A percentile compares a stretch with the other conserved stretches of the same genome.
Evolutionary conservation across 2,329 filamentous ascomycete species (phyloP).

Genomic region (Sordariomycetes sp.): DNA sequence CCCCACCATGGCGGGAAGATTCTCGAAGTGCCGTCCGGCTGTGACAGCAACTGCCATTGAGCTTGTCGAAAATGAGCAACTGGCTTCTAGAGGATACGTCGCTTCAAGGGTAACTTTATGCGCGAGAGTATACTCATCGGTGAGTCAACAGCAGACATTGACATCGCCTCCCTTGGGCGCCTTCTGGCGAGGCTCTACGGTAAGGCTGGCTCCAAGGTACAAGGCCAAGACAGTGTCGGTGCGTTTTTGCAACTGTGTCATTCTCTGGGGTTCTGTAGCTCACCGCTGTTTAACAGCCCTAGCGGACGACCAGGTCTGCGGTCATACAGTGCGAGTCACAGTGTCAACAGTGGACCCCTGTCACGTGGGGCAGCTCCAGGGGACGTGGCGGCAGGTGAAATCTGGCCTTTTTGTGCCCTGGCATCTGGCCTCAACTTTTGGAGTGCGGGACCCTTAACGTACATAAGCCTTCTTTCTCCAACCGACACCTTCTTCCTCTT

Average conservation of each 20-base stretch:
- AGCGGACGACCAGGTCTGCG: background rate
- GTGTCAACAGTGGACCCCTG: slow-evolving; percentile 10
- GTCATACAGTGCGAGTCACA: slow-evolving; percentile 10
- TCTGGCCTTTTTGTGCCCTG: slow-evolving; percentile 38
- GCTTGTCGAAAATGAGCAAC: background rate
- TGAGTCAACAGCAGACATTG: no score
- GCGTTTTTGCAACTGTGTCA: no score
- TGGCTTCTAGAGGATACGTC: no score
- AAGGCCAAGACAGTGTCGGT: no score
- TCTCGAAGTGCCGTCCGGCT: slow-evolving; percentile 10
- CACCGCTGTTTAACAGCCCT: background rate
- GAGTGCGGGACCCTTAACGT: slow-evolving; percentile 14
- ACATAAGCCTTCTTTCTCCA: slow-evolving; percentile 26
- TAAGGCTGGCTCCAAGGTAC: no score
- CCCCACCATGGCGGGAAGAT: slow-evolving; percentile 9
- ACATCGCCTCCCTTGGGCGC: no score
- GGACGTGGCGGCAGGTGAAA: slow-evolving; percentile 23
- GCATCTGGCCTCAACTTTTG: slow-evolving; percentile 30
- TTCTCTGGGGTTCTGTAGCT: slow-evolving; percentile 2
- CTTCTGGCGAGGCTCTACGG: no score
- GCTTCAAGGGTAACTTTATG: no score
- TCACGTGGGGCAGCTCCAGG: slow-evolving; percentile 17
- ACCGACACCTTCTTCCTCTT: slow-evolving; percentile 9
- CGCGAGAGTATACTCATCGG: no score
- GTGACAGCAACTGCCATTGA: background rate